These are phyloP conservation scores for Alopecurus myosuroides DNA, from an alignment of 176 grass and related monocot species.

Conservation along the genomic window DNA sequence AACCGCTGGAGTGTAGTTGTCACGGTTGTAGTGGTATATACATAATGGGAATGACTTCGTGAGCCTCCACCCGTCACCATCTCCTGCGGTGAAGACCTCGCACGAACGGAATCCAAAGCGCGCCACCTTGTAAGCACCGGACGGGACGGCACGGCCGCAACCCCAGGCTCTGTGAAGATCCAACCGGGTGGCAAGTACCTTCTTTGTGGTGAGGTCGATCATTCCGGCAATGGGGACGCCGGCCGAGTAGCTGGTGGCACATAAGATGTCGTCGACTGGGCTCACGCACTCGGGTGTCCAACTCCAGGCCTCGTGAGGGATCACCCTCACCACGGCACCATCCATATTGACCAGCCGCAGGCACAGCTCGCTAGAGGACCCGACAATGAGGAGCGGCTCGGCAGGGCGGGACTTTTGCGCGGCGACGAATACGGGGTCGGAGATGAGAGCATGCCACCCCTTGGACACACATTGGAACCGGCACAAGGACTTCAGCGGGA, in stretches of 20 bases:
- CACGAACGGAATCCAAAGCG: not conserved
- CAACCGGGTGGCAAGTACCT: not conserved
- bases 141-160: not conserved
- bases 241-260: not conserved
- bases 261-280: not conserved
- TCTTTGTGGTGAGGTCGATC: not conserved
- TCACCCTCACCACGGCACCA: not conserved
- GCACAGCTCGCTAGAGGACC: not conserved
- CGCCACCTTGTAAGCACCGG: not conserved
- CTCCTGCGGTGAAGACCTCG: not conserved
- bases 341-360: not conserved
- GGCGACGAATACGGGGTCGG: not conserved
- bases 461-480: not conserved
- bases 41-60: not conserved
- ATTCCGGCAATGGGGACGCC: not conserved
- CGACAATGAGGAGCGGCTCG: not conserved
- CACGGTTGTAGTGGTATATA: not conserved
- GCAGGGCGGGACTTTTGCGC: not conserved
- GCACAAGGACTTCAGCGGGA: not conserved
- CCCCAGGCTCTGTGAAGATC: not conserved
- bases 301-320: accelerated
- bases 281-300: not conserved
- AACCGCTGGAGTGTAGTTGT: not conserved
- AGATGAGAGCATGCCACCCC: not conserved
- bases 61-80: not conserved